phyloP scores from a whole-genome alignment of 371 early-diverging fungal species.

The Mucor sp. region DNA sequence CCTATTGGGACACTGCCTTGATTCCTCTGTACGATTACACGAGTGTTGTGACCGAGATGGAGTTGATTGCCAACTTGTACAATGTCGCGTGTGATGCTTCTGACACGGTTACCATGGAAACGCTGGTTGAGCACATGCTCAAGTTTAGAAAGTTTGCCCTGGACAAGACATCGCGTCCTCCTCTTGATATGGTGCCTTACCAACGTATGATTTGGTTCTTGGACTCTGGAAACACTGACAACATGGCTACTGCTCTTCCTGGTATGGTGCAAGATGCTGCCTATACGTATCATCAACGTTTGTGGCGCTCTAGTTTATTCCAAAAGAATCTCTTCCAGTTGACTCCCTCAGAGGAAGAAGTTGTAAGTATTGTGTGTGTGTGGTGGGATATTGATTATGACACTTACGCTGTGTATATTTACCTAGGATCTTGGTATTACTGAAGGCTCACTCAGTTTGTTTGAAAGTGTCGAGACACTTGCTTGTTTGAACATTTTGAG shows the following conservation, averaged over 20 bases:
- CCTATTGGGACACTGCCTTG: conserved; percentile 46
- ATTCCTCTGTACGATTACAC: conserved; percentile 58
- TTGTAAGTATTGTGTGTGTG: conserved; percentile 20
- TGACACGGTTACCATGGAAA: conserved; percentile 10
- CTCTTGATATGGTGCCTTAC: conserved; percentile 67
- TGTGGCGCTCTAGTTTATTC: conserved; percentile 44
- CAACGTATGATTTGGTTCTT: conserved; percentile 70
- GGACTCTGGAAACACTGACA: conserved; percentile 36
- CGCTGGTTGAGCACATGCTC: conserved; percentile 13
- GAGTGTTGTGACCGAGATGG: conserved; percentile 58
- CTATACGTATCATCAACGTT: conserved; percentile 38
- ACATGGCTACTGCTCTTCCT: conserved; percentile 26
- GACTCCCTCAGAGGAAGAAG: conserved; percentile 19
- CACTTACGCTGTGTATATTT: too few relatives aligned
- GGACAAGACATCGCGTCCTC: conserved; percentile 60
- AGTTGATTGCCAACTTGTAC: conserved; percentile 49
- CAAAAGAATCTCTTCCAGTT: conserved; percentile 34
- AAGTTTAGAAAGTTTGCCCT: conserved; percentile 50
- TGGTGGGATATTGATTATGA: neutral
- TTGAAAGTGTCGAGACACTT: conserved; percentile 59
- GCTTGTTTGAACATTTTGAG: conserved; percentile 58
- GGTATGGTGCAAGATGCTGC: conserved; percentile 47
- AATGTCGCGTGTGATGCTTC: conserved; percentile 3
- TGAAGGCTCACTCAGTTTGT: conserved; percentile 57
- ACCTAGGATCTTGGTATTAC: conserved; percentile 39